Evolutionary conservation across 2,329 filamentous ascomycete genomes (phyloP).

Genomic region (Blastomyces emzantsi): DNA sequence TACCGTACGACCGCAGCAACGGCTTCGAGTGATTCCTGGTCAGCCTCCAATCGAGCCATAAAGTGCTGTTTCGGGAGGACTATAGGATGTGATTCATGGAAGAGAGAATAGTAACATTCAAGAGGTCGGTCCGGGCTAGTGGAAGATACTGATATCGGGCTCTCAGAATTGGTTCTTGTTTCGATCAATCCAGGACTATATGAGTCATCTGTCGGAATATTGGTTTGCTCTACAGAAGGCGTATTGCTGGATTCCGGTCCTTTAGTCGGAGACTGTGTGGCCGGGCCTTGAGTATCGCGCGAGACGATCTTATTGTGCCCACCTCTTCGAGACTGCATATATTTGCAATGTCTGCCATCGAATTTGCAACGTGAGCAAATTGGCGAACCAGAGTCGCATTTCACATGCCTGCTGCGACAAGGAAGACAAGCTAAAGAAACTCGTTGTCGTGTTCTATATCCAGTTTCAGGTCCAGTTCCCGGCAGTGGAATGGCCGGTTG

Average conservation of each 20-base stretch:
- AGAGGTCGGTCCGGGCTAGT: constrained; percentile 7
- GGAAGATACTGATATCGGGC: background rate
- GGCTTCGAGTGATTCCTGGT: constrained; percentile 15
- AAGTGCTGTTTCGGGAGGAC: constrained; percentile 19
- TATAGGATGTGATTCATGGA: constrained; percentile 26
- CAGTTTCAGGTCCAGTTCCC: background rate
- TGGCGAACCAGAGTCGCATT: constrained; percentile 41
- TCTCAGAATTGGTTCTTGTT: background rate
- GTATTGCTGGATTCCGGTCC: constrained; percentile 6
- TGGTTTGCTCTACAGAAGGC: background rate
- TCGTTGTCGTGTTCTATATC: constrained; percentile 5
- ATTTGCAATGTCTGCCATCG: constrained; percentile 40
- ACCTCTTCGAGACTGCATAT: constrained; percentile 42
- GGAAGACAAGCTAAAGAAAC: constrained; percentile 22
- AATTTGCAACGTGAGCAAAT: constrained; percentile 35
- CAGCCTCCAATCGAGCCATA: constrained; percentile 11
- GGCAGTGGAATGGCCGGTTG: background rate
- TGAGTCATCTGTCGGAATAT: background rate
- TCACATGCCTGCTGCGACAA: constrained; percentile 36
- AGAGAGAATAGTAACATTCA: constrained; percentile 26
- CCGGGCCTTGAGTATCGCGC: constrained; percentile 13
- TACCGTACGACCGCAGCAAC: constrained; percentile 24
- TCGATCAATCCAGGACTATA: background rate
- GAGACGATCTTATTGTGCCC: constrained; percentile 16
- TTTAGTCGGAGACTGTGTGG: constrained; percentile 14